These are phyloP conservation scores for Claviceps cyperi DNA, from an alignment of 2,329 filamentous ascomycete species.

Conservation along the genomic window DNA sequence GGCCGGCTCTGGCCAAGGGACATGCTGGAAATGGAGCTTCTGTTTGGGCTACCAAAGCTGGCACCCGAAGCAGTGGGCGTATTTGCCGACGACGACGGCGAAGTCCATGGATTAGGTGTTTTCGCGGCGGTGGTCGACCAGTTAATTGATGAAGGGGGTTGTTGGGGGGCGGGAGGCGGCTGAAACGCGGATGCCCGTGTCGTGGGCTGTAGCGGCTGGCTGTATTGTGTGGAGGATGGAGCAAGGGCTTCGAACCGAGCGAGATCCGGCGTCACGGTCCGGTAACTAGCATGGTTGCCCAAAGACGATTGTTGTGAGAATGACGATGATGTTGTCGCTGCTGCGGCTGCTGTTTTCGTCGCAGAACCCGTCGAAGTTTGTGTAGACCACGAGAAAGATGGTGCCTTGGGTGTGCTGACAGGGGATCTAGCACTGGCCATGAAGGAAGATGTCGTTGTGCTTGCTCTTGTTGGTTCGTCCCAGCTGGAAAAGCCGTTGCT, in stretches of 20 bases:
- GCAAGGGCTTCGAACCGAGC: conserved; percentile 38
- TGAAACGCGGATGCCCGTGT: conserved; percentile 15
- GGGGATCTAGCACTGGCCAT: conserved; percentile 20
- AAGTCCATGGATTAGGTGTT: conserved; percentile 34
- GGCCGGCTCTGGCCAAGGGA: conserved; percentile 30
- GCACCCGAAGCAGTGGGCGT: conserved; percentile 14
- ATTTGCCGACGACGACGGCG: conserved; percentile 6
- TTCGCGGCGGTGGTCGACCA: conserved; percentile 31
- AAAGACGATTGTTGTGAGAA: conserved; percentile 12
- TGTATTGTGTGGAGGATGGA: conserved; percentile 48
- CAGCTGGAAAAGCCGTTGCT: conserved; percentile 32
- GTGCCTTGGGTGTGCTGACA: conserved; percentile 26
- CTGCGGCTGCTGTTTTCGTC: conserved; percentile 5
- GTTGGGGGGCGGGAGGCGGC: conserved; percentile 10
- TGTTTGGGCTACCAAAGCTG: conserved; percentile 22
- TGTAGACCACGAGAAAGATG: conserved; percentile 51
- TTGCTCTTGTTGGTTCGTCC: conserved; percentile 22
- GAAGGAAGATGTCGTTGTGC: conserved; percentile 13
- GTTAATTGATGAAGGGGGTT: conserved; percentile 24
- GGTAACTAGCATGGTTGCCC: conserved; percentile 24
- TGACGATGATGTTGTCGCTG: background rate
- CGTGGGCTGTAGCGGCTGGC: conserved; percentile 40
- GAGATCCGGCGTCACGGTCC: conserved; percentile 46
- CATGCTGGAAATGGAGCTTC: conserved; percentile 31
- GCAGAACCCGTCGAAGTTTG: conserved; percentile 28